phyloP scores from a whole-genome alignment of 2,329 filamentous ascomycete species.

The Nothophaeocryptopus gaeumannii region DNA sequence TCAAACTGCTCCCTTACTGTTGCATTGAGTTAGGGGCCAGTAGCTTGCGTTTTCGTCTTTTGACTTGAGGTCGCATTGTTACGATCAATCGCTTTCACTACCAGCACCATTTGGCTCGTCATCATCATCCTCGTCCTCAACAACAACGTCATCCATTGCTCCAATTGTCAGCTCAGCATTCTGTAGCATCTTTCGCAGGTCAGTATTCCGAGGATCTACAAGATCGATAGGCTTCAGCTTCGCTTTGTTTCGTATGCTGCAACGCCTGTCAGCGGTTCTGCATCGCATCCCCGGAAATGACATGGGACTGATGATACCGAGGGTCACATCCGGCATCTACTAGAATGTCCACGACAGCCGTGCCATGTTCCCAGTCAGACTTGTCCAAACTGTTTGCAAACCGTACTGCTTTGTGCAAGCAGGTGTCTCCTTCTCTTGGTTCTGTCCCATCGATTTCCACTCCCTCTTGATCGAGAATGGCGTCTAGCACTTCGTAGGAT shows the following conservation, averaged over 20 bases:
- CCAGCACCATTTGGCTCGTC: slow-evolving; percentile 39
- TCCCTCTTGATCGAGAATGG: slow-evolving; percentile 76
- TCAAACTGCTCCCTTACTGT: no score
- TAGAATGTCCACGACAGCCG: slow-evolving; percentile 72
- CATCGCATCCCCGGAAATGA: no score
- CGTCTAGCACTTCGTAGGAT: slow-evolving; percentile 81
- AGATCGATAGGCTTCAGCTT: slow-evolving; percentile 70
- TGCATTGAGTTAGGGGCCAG: no score
- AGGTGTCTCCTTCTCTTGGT: slow-evolving; percentile 70
- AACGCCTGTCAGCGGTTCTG: slow-evolving; percentile 4
- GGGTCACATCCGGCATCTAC: slow-evolving; percentile 72
- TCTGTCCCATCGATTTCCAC: slow-evolving; percentile 81
- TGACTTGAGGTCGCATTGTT: no score
- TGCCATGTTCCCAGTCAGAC: slow-evolving; percentile 63
- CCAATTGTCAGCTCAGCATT: slow-evolving; percentile 65
- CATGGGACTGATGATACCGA: slow-evolving; percentile 33
- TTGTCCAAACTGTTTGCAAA: slow-evolving; percentile 69
- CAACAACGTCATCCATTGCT: slow-evolving; percentile 48
- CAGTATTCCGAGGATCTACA: slow-evolving; percentile 67
- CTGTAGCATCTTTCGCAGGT: slow-evolving; percentile 61
- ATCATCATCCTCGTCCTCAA: slow-evolving; percentile 45
- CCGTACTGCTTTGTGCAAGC: slow-evolving; percentile 73
- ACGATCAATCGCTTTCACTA: slow-evolving; percentile 46
- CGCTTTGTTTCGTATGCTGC: slow-evolving; percentile 64
- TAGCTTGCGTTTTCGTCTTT: no score